Percentiles rank a stretch among this genome's conserved stretches.
These are phyloP conservation scores for Pichia sp. DNA, from an alignment of 1,139 yeast species.

Conservation along the genomic window DNA sequence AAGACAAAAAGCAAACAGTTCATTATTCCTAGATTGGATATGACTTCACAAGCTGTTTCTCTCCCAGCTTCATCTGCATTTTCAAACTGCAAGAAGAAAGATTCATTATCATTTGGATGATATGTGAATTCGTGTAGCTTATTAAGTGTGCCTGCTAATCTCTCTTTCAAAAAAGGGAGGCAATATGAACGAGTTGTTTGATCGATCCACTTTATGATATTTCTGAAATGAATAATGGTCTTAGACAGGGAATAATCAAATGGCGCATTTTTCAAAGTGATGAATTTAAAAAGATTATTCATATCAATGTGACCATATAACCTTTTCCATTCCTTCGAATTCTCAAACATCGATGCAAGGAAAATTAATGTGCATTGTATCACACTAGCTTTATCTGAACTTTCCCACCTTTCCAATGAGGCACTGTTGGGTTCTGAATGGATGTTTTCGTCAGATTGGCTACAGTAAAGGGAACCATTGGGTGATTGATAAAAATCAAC, in stretches of 20 bases:
- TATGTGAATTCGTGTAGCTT: constrained; percentile 34
- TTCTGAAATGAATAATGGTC: constrained; percentile 49
- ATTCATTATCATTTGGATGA: constrained; percentile 27
- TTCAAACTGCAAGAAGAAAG: constrained; percentile 37
- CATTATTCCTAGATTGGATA: constrained; percentile 33
- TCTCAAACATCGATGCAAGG: constrained; percentile 44
- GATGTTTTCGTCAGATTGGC: constrained; percentile 36
- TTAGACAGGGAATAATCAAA: constrained; percentile 57
- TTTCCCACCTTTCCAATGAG: constrained; percentile 53
- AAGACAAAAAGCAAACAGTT: constrained; percentile 35
- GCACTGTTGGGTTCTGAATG: constrained; percentile 35
- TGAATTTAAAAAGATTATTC: constrained; percentile 41
- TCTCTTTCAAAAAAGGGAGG: constrained; percentile 31
- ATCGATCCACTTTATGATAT: constrained; percentile 52
- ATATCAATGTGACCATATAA: constrained; percentile 41
- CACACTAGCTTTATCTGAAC: constrained; percentile 38
- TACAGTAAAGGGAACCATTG: constrained; percentile 40
- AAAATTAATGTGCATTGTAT: constrained; percentile 47
- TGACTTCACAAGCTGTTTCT: constrained; percentile 17
- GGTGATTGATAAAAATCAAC: constrained; percentile 43
- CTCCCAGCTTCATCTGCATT: constrained; percentile 11
- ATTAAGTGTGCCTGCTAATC: constrained; percentile 36
- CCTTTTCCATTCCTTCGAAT: constrained; percentile 46
- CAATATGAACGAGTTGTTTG: constrained; percentile 53
- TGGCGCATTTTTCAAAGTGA: constrained; percentile 49